Percentiles rank a stretch among this genome's conserved stretches.
Evolutionary conservation across 2,329 filamentous ascomycete species (phyloP).

Genomic region (Clonostachys rosea): DNA sequence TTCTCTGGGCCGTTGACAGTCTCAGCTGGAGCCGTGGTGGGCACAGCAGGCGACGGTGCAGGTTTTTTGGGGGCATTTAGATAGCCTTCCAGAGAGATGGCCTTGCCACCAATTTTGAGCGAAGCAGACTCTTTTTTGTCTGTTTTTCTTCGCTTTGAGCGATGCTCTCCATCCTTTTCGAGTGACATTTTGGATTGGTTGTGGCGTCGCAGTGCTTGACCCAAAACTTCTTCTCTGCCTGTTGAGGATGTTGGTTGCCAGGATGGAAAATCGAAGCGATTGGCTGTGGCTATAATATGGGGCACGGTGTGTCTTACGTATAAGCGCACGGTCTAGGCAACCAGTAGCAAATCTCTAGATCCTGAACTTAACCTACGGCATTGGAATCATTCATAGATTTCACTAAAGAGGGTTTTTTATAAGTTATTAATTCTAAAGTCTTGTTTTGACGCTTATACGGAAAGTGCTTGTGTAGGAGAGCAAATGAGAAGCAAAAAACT

Average conservation of each 20-base stretch:
- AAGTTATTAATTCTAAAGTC: neutral
- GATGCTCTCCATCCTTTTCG: neutral
- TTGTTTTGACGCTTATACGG: neutral
- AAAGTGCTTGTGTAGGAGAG: neutral
- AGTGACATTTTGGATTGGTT: too few relatives aligned
- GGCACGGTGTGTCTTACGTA: too few relatives aligned
- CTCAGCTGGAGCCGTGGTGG: conserved; percentile 8
- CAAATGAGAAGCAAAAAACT: neutral
- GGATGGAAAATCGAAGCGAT: too few relatives aligned
- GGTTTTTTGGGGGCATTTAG: conserved; percentile 20
- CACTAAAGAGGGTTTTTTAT: neutral
- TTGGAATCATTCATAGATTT: neutral
- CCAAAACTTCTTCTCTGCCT: too few relatives aligned
- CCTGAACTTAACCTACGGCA: neutral
- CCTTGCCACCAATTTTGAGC: conserved; percentile 41
- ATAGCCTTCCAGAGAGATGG: conserved; percentile 45
- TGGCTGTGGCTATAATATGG: too few relatives aligned
- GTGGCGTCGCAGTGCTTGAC: too few relatives aligned
- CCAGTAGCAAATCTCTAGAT: too few relatives aligned
- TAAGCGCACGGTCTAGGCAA: too few relatives aligned
- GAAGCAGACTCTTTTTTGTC: conserved; percentile 22
- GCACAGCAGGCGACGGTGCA: neutral
- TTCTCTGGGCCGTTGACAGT: conserved; percentile 14
- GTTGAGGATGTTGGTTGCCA: too few relatives aligned
- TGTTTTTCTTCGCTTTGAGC: conserved; percentile 31